Evolutionary conservation across 225 moss, liverwort and hornwort genomes (phyloP).

Genomic region (Pseudoscleropodium purum): DNA sequence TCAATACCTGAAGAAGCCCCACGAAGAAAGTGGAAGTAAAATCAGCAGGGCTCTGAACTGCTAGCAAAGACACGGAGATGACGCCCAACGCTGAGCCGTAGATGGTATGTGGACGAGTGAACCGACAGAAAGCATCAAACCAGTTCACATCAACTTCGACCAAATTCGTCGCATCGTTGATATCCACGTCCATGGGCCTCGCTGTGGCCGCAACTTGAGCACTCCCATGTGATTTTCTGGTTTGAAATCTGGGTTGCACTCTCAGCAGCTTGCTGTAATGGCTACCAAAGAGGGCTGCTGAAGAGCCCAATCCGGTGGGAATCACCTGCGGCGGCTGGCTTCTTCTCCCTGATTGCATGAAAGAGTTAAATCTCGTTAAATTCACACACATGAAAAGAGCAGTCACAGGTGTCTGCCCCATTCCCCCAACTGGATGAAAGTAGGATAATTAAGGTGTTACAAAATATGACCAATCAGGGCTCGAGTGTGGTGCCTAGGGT

Average conservation of each 20-base stretch:
- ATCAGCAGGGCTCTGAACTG: conserved; percentile 56
- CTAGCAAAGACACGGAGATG: conserved; percentile 71
- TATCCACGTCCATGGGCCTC: conserved; percentile 57
- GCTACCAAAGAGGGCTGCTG: not conserved
- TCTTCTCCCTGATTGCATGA: not conserved
- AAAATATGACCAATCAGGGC: not conserved
- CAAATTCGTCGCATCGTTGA: conserved; percentile 37
- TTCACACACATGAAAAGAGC: not conserved
- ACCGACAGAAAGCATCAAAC: conserved; percentile 69
- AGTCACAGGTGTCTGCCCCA: not conserved
- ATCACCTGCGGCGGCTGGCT: not conserved
- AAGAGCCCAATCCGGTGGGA: not conserved
- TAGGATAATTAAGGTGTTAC: not conserved
- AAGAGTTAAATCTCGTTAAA: not conserved
- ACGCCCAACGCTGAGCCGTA: conserved; percentile 78
- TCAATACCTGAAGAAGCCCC: conserved; percentile 61
- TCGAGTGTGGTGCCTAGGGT: not conserved
- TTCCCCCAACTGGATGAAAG: not conserved
- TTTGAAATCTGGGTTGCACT: not conserved
- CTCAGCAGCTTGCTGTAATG: not conserved
- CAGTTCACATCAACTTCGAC: conserved; percentile 48
- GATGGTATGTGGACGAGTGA: conserved; percentile 80
- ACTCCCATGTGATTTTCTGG: not conserved
- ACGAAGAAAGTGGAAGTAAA: conserved; percentile 50
- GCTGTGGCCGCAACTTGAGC: conserved; percentile 43